These are phyloP conservation scores for Onygena corvina DNA, from an alignment of 2,329 filamentous ascomycete genomes.

Conservation along the genomic window DNA sequence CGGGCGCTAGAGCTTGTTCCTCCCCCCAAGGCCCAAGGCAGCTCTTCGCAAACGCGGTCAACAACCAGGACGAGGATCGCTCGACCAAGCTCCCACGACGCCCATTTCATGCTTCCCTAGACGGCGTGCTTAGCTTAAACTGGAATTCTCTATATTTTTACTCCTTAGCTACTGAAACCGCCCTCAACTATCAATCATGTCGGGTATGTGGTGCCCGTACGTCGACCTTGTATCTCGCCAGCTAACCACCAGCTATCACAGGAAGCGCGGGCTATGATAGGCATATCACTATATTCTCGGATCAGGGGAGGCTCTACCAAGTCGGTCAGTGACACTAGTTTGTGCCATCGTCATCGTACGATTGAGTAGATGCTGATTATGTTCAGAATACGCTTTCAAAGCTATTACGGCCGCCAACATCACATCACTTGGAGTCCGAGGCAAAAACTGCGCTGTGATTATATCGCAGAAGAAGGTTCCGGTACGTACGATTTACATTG, in stretches of 20 bases:
- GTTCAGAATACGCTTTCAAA: slow-evolving; percentile 98
- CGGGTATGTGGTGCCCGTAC: slow-evolving; percentile 26
- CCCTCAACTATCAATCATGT: slow-evolving; percentile 31
- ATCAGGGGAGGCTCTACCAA: slow-evolving; percentile 97
- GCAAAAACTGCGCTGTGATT: slow-evolving; percentile 94
- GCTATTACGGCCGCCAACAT: slow-evolving; percentile 98
- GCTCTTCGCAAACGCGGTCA: slow-evolving; percentile 1
- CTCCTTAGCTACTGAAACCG: slow-evolving; percentile 8
- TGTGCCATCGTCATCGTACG: not conserved
- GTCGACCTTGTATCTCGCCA: not conserved
- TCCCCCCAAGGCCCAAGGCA: too few species aligned
- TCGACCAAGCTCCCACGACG: not conserved
- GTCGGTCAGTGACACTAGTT: slow-evolving; percentile 59
- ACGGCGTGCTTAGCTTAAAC: not conserved
- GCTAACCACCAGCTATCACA: slow-evolving; percentile 31
- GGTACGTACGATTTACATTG: slow-evolving; percentile 46
- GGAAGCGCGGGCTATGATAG: slow-evolving; percentile 87
- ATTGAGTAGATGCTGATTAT: slow-evolving; percentile 15
- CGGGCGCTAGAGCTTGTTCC: slow-evolving; percentile 6
- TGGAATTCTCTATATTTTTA: slow-evolving; percentile 7
- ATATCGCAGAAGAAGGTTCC: slow-evolving; percentile 99
- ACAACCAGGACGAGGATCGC: not conserved
- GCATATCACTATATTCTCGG: slow-evolving; percentile 99
- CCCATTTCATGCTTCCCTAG: not conserved
- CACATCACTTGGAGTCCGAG: slow-evolving; percentile 88